Evolutionary conservation across 2,329 filamentous ascomycete genomes (phyloP).

Genomic region (Venturia pyrina): DNA sequence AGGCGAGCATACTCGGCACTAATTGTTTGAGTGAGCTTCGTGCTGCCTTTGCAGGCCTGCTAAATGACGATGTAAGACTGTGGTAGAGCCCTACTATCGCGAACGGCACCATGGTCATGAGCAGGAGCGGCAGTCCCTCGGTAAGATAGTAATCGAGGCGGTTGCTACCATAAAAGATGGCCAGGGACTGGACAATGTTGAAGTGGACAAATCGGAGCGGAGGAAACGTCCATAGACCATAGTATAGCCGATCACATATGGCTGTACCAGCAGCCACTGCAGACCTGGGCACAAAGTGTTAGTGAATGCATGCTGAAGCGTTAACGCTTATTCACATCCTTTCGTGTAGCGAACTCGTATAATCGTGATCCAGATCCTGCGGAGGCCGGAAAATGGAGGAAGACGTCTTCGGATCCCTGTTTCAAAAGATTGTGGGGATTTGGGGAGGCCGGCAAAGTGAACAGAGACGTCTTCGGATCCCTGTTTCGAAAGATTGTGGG

Average conservation of each 20-base stretch:
- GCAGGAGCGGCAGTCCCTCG: slow-evolving; percentile 78
- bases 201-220: slow-evolving; percentile 80
- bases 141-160: slow-evolving; percentile 88
- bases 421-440: no score
- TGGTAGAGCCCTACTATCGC: slow-evolving; percentile 53
- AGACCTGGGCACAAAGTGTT: slow-evolving; percentile 28
- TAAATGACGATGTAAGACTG: slow-evolving; percentile 10
- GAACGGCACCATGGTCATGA: slow-evolving; percentile 77
- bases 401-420: no score
- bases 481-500: slow-evolving; percentile 7
- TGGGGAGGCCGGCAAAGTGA: not conserved
- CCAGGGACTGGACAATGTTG: slow-evolving; percentile 79
- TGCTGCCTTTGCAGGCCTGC: not conserved
- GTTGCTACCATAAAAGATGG: slow-evolving; percentile 86
- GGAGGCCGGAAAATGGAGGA: no score
- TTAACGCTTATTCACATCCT: not conserved
- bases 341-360: not conserved
- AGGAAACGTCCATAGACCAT: slow-evolving; percentile 78
- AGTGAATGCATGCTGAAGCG: not conserved
- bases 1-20: slow-evolving; percentile 20
- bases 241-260: slow-evolving; percentile 66
- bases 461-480: not conserved
- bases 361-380: not conserved
- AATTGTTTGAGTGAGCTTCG: not conserved
- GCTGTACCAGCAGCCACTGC: slow-evolving; percentile 53